phyloP scores from a whole-genome alignment of 1,139 yeast genomes.

The Pichiaceae sp. region DNA sequence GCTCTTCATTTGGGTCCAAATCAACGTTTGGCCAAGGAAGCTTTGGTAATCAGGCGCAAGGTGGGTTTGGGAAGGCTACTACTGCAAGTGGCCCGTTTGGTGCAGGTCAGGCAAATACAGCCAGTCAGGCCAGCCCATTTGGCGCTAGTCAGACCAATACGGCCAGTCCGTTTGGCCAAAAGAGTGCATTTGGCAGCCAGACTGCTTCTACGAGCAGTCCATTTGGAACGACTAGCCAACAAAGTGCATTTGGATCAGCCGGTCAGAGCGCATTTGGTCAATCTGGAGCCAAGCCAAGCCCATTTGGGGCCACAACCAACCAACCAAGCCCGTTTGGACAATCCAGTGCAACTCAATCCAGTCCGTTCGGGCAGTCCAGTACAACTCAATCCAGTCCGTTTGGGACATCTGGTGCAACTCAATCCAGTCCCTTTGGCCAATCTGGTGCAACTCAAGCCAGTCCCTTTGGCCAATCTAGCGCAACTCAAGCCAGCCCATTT shows the following conservation, averaged over 20 bases:
- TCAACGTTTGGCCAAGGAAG: too few relatives aligned
- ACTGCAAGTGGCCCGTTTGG: background rate
- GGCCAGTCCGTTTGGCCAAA: background rate
- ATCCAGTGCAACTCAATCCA: background rate
- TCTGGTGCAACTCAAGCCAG: conserved; percentile 4
- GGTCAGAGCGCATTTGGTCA: conserved; percentile 15
- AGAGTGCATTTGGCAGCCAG: too few relatives aligned
- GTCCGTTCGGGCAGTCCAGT: conserved; percentile 1
- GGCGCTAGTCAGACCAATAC: background rate
- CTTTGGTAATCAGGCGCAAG: background rate
- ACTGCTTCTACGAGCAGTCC: conserved; percentile 6
- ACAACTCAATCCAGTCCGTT: background rate
- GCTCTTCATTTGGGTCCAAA: too few relatives aligned
- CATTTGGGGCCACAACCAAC: conserved; percentile 1
- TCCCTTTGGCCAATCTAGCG: conserved; percentile 8
- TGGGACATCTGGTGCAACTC: conserved; percentile 5
- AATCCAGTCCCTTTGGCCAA: background rate
- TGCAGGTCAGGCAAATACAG: background rate
- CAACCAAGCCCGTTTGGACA: conserved; percentile 7
- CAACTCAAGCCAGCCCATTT: conserved; percentile 3
- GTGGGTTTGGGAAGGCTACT: background rate
- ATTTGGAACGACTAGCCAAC: conserved; percentile 8
- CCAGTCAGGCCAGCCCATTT: background rate
- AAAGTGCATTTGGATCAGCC: conserved; percentile 12
- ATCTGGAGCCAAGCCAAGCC: background rate